A percentile compares a stretch with the other conserved stretches of the same genome.
Conservation (phyloP, 2,329 filamentous ascomycete species). For the Leptographium wingfieldii region DNA sequence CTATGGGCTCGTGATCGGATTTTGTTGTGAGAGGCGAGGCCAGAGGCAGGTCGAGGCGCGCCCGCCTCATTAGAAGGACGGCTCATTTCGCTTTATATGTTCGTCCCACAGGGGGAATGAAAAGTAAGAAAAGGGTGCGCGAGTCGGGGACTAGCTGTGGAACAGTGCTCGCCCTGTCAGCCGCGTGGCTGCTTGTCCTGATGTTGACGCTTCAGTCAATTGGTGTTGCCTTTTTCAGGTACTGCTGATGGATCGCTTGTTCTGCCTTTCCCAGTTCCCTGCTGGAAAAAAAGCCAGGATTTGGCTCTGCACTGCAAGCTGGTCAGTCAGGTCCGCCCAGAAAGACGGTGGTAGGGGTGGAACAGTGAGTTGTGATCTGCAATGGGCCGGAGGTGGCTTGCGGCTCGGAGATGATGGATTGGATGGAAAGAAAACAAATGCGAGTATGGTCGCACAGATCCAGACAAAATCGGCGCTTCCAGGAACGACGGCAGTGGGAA, state of each 20-base stretch:
- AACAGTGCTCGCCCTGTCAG: not conserved
- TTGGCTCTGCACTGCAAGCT: not conserved
- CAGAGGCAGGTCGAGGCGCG: slow-evolving; percentile 12
- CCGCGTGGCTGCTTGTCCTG: not conserved
- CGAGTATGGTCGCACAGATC: not conserved
- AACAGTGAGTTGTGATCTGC: not conserved
- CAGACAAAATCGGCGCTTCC: not conserved
- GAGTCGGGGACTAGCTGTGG: not conserved
- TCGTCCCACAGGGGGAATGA: not conserved
- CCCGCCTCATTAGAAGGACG: slow-evolving; percentile 7
- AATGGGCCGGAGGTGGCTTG: not conserved
- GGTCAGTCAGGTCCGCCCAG: not conserved
- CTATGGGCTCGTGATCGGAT: slow-evolving; percentile 42
- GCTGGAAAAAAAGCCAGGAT: not conserved
- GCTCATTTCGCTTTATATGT: slow-evolving; percentile 8
- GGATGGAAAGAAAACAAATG: not conserved
- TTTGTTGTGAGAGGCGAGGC: slow-evolving; percentile 16
- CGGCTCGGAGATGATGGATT: slow-evolving; percentile 3
- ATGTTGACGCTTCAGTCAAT: not conserved
- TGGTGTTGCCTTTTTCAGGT: not conserved
- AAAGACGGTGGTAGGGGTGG: not conserved
- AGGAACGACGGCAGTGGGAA: not conserved
- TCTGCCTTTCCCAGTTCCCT: not conserved
- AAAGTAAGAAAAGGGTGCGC: not conserved
- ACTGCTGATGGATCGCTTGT: not conserved